These are phyloP conservation scores for Leishmania guyanensis DNA, from an alignment of 208 protist species.

Conservation along the genomic window DNA sequence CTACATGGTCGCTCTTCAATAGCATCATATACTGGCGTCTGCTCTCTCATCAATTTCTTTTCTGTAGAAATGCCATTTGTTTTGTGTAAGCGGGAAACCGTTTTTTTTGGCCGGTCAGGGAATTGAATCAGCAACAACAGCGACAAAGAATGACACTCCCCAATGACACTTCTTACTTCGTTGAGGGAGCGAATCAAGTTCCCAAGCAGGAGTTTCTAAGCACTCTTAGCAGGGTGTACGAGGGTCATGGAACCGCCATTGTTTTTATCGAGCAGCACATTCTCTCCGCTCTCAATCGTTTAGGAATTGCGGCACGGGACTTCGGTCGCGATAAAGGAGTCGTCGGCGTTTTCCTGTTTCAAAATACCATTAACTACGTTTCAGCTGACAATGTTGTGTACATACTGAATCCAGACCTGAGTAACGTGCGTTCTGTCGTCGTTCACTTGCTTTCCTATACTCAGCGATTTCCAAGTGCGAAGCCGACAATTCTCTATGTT, in stretches of 20 bases:
- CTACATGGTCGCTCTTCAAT: neutral
- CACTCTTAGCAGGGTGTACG: conserved; percentile 14
- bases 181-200: conserved; percentile 26
- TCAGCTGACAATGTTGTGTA: conserved; percentile 48
- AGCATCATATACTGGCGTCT: neutral
- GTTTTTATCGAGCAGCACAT: conserved; percentile 50
- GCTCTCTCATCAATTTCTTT: neutral
- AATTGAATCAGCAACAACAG: neutral
- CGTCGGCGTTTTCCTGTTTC: conserved; percentile 46
- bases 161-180: neutral
- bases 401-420: conserved; percentile 47
- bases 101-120: neutral
- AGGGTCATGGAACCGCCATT: conserved; percentile 33
- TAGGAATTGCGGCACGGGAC: conserved; percentile 23
- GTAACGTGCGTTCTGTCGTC: conserved; percentile 44
- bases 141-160: conserved; percentile 13
- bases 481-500: conserved; percentile 56
- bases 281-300: conserved; percentile 28
- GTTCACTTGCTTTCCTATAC: conserved; percentile 61
- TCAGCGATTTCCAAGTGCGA: conserved; percentile 53
- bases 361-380: conserved; percentile 45
- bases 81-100: neutral
- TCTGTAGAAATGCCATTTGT: neutral
- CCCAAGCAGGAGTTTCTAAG: conserved; percentile 38
- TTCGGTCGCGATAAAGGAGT: conserved; percentile 34